Base-by-base conservation (phyloP, 257 asterid species). In the Petunia axillaris region DNA sequence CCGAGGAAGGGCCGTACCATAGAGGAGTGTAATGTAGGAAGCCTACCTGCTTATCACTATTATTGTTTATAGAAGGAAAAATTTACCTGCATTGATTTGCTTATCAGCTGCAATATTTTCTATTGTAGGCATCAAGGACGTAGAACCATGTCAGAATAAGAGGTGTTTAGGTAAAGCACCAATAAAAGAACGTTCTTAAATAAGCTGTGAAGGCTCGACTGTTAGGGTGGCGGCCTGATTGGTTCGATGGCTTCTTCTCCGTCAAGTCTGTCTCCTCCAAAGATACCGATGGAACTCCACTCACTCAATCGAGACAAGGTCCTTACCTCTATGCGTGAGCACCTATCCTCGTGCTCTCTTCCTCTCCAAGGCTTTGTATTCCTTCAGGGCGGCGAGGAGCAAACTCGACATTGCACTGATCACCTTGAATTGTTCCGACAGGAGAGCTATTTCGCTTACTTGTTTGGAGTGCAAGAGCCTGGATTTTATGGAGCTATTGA, bases 371-470 rank as follows among this genome's bases (percentile, higher is more conserved):
- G 99, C 58, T 86, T 87, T 81, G 87, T 93, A 48, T 48, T 92
- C 58, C 93, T 95, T 6, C 97, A 92, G 97, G 99, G 98, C 3
- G 98, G 99, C 3, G 97, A 91, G 83, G 99, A 95, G 88, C 88
- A 91, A 88, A 91, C 81, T 78, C 93, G 98, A 2, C 81, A 95
- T 85, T 91, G 96, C 89, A 93, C 98, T 0, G 97, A 95, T 89
- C 99, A 95, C 77, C 66, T 58, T 25, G 98, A 95, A 80, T 85
- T 93, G 80, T 95, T 93, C 82, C 25, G 99, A 79, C 96, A 95
- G 97, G 99, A 95, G 87, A 95, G 99, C 87, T 95, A 95, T 82
- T 95, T 95, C 66, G 95, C 97, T 15, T 95, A 95, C 94, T 88
- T 93, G 89, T 95, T 92, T 87, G 99, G 99, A 85, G 99, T 95